A percentile compares a stretch with the other conserved stretches of the same genome.
phyloP scores from a whole-genome alignment of 2,329 filamentous ascomycete genomes.

The Curvularia verruculosa region DNA sequence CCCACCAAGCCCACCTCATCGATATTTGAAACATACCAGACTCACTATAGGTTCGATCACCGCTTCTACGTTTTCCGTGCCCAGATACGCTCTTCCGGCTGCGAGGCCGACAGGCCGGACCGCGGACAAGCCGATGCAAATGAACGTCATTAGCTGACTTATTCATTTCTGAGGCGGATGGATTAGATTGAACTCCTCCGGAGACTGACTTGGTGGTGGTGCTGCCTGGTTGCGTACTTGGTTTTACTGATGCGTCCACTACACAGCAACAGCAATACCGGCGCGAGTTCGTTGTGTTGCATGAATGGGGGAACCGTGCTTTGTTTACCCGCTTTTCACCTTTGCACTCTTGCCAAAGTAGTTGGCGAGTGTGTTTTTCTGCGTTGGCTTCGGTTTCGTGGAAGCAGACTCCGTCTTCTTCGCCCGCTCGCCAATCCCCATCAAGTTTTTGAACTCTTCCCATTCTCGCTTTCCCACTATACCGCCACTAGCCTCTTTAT shows the following conservation, averaged over 20 bases:
- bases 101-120: background rate
- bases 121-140: background rate
- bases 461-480: conserved; percentile 67
- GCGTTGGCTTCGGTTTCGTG: conserved; percentile 37
- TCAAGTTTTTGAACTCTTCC: conserved; percentile 66
- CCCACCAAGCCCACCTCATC: background rate
- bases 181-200: conserved; percentile 15
- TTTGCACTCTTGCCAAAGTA: conserved; percentile 37
- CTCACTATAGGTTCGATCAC: background rate
- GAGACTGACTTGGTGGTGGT: background rate
- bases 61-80: background rate
- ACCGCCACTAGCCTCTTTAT: conserved; percentile 71
- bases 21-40: conserved; percentile 21
- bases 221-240: conserved; percentile 1
- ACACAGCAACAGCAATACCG: background rate
- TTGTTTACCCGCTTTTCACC: background rate
- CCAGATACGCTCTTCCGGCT: conserved; percentile 1
- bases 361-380: conserved; percentile 44
- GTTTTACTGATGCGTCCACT: conserved; percentile 14
- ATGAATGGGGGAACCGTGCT: background rate
- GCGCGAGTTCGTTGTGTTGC: background rate
- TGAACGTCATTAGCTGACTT: conserved; percentile 13
- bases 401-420: conserved; percentile 46
- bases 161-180: background rate
- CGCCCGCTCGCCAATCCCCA: conserved; percentile 64